A percentile compares a stretch with the other conserved stretches of the same genome.
phyloP scores from a whole-genome alignment of 352 stramenopile genomes.

The Globisporangium spinosum region DNA sequence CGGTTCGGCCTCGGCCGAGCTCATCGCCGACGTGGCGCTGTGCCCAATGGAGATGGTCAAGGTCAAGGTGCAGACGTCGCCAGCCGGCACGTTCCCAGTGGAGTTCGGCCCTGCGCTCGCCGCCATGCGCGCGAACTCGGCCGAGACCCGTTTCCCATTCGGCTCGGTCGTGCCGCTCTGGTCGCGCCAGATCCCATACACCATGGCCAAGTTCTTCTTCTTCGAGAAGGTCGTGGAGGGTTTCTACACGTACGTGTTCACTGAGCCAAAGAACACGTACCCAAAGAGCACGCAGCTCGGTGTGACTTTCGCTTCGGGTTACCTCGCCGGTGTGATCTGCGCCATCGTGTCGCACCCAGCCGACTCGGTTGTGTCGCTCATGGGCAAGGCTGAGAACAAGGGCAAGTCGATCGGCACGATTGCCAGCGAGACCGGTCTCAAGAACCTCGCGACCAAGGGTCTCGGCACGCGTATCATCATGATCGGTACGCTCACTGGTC shows the following conservation, averaged over 20 bases:
- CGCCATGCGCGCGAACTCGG: constrained; percentile 87
- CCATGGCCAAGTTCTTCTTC: constrained; percentile 99
- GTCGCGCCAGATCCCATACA: constrained; percentile 97
- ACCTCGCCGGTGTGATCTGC: constrained; percentile 98
- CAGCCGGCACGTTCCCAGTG: constrained; percentile 84
- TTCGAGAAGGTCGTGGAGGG: constrained; percentile 89
- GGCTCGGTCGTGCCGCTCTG: constrained; percentile 88
- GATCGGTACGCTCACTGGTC: constrained; percentile 94
- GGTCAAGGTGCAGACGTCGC: constrained; percentile 92
- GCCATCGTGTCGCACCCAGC: constrained; percentile 99
- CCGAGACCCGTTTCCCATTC: constrained; percentile 89
- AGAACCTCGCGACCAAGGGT: constrained; percentile 85
- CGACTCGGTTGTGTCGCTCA: constrained; percentile 98
- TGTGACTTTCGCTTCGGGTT: constrained; percentile 97
- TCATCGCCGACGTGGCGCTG: constrained; percentile 92
- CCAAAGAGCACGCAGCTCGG: constrained; percentile 93
- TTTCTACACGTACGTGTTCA: constrained; percentile 90
- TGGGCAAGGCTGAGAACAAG: constrained; percentile 90
- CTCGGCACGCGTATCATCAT: constrained; percentile 94
- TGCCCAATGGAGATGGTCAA: constrained; percentile 96
- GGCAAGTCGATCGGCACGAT: constrained; percentile 90
- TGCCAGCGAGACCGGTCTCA: constrained; percentile 67
- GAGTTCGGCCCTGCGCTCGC: constrained; percentile 85
- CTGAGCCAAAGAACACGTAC: constrained; percentile 90
- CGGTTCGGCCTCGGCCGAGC: constrained; percentile 91